phyloP scores from a whole-genome alignment of 805 yeast genomes.

The Candida koratica region DNA sequence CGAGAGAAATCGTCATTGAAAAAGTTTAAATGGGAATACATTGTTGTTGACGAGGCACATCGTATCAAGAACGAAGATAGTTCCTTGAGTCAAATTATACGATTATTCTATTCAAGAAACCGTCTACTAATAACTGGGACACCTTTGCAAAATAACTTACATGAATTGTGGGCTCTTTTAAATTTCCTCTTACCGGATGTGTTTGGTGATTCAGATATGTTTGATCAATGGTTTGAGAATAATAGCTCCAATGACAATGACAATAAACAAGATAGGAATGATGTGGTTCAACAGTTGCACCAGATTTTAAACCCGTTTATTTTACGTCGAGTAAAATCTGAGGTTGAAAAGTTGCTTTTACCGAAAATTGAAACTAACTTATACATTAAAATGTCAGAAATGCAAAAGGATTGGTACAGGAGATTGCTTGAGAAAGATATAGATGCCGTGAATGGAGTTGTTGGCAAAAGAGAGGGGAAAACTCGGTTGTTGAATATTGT shows the following conservation, averaged over 20 bases:
- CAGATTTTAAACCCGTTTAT: slow-evolving; percentile 84
- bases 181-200: slow-evolving; percentile 92
- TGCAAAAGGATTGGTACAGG: slow-evolving; percentile 93
- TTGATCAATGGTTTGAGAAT: slow-evolving; percentile 87
- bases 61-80: slow-evolving; percentile 94
- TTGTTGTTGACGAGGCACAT: slow-evolving; percentile 94
- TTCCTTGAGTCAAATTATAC: slow-evolving; percentile 85
- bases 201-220: slow-evolving; percentile 83
- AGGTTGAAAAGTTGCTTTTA: slow-evolving; percentile 83
- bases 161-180: slow-evolving; percentile 92
- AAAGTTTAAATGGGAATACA: slow-evolving; percentile 88
- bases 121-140: slow-evolving; percentile 91
- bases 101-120: slow-evolving; percentile 80
- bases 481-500: slow-evolving; percentile 89
- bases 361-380: slow-evolving; percentile 90
- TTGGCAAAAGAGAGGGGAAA: slow-evolving; percentile 91
- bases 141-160: slow-evolving; percentile 90
- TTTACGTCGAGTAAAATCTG: slow-evolving; percentile 84
- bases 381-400: slow-evolving; percentile 90
- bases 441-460: slow-evolving; percentile 93
- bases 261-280: slow-evolving; percentile 36
- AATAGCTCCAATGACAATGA: slow-evolving; percentile 31
- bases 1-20: slow-evolving; percentile 79
- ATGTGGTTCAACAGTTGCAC: slow-evolving; percentile 83
- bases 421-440: slow-evolving; percentile 86